A percentile compares a stretch with the other conserved stretches of the same genome.
Evolutionary conservation across 306 rosid genomes (phyloP).

Genomic region (Gynostemma pentaphyllum): DNA sequence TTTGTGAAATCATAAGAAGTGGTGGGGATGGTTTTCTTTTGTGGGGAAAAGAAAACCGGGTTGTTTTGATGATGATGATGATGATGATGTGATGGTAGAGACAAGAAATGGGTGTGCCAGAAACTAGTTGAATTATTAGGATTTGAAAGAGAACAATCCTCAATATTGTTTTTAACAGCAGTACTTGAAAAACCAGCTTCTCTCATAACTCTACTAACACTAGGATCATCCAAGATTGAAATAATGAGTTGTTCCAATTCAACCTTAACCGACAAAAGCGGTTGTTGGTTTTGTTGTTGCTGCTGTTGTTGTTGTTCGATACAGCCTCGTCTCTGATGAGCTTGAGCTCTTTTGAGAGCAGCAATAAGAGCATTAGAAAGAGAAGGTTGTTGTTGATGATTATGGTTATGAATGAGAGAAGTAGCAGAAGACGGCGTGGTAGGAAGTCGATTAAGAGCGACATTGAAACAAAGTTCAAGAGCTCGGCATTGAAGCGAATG

Average conservation of each 20-base stretch:
- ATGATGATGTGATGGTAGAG: neutral
- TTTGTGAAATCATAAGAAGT: neutral
- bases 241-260: constrained; percentile 12
- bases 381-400: neutral
- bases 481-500: constrained; percentile 16
- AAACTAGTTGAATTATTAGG: neutral
- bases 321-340: constrained; percentile 9
- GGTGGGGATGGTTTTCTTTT: neutral
- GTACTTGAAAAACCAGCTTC: constrained; percentile 16
- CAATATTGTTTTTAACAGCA: constrained; percentile 5
- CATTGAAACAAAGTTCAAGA: constrained; percentile 16
- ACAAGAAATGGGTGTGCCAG: neutral
- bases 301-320: neutral
- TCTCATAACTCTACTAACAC: constrained; percentile 15
- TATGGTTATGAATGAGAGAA: neutral
- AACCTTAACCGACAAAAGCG: constrained; percentile 3
- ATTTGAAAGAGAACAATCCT: neutral
- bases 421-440: neutral
- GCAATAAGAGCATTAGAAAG: constrained; percentile 16
- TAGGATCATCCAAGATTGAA: constrained; percentile 11
- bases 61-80: too few relatives aligned
- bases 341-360: constrained; percentile 14
- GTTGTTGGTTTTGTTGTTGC: constrained; percentile 5
- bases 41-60: neutral
- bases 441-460: constrained; percentile 16